Evolutionary conservation across 805 yeast genomes (phyloP).

Genomic region (Kodamaea leandrae): DNA sequence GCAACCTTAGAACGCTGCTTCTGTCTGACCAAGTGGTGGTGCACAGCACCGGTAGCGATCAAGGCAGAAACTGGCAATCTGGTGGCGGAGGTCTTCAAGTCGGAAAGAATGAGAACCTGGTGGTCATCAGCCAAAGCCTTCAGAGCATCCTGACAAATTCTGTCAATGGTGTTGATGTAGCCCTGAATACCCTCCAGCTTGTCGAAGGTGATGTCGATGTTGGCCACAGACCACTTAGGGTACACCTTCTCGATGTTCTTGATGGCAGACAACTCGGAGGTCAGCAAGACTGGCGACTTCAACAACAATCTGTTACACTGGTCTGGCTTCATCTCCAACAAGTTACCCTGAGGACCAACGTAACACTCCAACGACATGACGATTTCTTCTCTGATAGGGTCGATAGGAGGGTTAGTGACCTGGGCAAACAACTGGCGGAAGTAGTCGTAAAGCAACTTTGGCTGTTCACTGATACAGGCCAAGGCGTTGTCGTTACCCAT

Average conservation of each 20-base stretch:
- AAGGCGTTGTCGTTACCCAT: slow-evolving; percentile 98
- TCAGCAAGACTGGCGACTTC: slow-evolving; percentile 77
- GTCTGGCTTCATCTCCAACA: slow-evolving; percentile 85
- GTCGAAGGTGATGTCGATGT: slow-evolving; percentile 84
- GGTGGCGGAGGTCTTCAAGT: slow-evolving; percentile 55
- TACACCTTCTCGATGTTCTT: slow-evolving; percentile 67
- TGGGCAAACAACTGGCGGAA: slow-evolving; percentile 96
- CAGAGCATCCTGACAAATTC: slow-evolving; percentile 83
- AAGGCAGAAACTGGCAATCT: slow-evolving; percentile 82
- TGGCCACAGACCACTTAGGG: slow-evolving; percentile 82
- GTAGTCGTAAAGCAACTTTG: slow-evolving; percentile 85
- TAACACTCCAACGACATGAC: slow-evolving; percentile 97
- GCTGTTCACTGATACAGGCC: slow-evolving; percentile 93
- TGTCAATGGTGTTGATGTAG: slow-evolving; percentile 78
- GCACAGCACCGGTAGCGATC: slow-evolving; percentile 95
- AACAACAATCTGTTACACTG: slow-evolving; percentile 88
- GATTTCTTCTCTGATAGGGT: slow-evolving; percentile 93
- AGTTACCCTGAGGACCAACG: slow-evolving; percentile 97
- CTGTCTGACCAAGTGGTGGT: slow-evolving; percentile 92
- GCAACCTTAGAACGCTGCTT: slow-evolving; percentile 97
- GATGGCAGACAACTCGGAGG: slow-evolving; percentile 72
- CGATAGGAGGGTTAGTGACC: slow-evolving; percentile 98
- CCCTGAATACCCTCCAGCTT: slow-evolving; percentile 83
- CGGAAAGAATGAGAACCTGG: slow-evolving; percentile 76
- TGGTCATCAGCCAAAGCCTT: slow-evolving; percentile 74